phyloP scores from a whole-genome alignment of 148 eudicot genomes.

The Chenopodium album region DNA sequence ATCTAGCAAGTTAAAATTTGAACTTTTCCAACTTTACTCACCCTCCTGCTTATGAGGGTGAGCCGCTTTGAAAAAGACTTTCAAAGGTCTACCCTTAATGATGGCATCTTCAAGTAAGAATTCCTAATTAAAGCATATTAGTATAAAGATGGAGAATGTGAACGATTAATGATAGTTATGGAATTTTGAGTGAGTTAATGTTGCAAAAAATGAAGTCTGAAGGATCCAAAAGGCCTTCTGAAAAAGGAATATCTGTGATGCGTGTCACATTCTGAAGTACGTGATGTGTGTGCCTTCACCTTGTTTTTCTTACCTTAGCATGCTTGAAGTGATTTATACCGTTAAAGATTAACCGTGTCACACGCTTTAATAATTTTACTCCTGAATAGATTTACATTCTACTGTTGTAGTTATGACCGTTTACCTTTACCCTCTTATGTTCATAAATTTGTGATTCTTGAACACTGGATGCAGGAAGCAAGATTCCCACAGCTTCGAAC shows the following conservation, averaged over 20 bases:
- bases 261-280: no score
- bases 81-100: background rate
- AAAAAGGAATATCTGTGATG: no score
- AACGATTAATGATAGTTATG: no score
- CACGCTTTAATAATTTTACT: background rate
- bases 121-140: background rate
- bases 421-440: background rate
- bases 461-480: conserved; percentile 67
- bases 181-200: no score
- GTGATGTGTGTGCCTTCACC: no score
- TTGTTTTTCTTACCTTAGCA: no score
- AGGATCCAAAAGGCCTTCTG: no score
- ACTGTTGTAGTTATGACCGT: no score
- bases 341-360: background rate
- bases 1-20: background rate
- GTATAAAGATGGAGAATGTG: no score
- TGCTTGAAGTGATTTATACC: background rate
- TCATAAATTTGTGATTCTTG: background rate
- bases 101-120: background rate
- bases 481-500: conserved; percentile 93
- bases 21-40: background rate
- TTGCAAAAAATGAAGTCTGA: no score
- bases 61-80: no score
- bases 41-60: no score
- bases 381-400: background rate